Evolutionary conservation across 768 basidiomycete species (phyloP), one percentile per base, ranked within the genome.

Genomic region (Leccinum incarnatum): DNA sequence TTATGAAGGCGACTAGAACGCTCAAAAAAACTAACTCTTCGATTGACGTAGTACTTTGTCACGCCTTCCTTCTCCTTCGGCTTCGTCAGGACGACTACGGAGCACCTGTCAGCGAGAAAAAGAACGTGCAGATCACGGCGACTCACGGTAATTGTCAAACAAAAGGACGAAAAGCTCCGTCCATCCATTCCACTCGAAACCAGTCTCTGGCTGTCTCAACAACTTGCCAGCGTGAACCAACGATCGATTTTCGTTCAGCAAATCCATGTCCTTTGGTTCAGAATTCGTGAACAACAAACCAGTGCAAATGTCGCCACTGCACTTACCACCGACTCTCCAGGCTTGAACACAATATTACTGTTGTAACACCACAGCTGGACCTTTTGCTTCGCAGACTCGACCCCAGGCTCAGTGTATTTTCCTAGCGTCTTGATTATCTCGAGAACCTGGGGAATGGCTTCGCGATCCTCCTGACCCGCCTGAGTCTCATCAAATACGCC

Each of bases 101-200:
- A 51, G 14, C 17, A 23, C 32, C 17, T 21, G 29, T 70, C 37
- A 76, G 47, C 19, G 47, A 23, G n/a, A 50, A n/a, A 11, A 10
- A 15, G 11, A 21, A 15, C 0, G 15, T 7, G 23, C 0, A 27
- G 25, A 27, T 32, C 10, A 37, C n/a, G 15, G 14, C 27, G 14
- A 75, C 91, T 73, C 59, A 93, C 94, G 73, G 66, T 98, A 99
- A 67, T 98, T 94, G 73, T 99, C 97, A 65, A 99, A 97, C 3
- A 99, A 77, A 54, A 98, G 79, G 8, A 96, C 89, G 61, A 88
- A 90, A 7, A 96, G 80, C 72, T 98, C 95, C 47, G 85, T 87
- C 92, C 93, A 96, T 45, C 88, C 91, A 61, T 83, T 92, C 87
- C 88, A 91, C 70, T 89, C 88, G 62, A 94, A 85, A 12, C 91